Percentiles rank a stretch among this genome's conserved stretches.
phyloP scores from a whole-genome alignment of 805 yeast species.

The Candida patagonica region DNA sequence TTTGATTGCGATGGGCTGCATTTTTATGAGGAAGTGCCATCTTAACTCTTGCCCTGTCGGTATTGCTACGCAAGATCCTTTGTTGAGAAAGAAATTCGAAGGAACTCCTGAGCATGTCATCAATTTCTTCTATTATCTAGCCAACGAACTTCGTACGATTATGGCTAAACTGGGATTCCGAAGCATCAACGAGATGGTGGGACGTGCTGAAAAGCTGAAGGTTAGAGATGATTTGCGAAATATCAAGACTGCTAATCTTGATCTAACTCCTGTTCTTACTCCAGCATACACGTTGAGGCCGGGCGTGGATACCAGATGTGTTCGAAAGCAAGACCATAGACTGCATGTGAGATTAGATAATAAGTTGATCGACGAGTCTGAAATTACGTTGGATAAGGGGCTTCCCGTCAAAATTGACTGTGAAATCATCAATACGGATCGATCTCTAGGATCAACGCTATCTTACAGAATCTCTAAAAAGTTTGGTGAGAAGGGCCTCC shows the following conservation, averaged over 20 bases:
- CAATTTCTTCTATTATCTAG: conserved; percentile 90
- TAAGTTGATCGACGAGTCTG: conserved; percentile 93
- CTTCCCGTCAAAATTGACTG: conserved; percentile 91
- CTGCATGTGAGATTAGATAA: conserved; percentile 90
- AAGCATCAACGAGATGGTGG: conserved; percentile 95
- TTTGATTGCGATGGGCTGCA: conserved; percentile 93
- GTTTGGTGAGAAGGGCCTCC: conserved; percentile 88
- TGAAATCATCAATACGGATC: conserved; percentile 89
- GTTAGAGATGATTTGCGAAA: conserved; percentile 80
- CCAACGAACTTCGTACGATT: conserved; percentile 81
- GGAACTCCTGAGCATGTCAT: conserved; percentile 99
- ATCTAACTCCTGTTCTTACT: conserved; percentile 85
- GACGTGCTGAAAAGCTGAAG: conserved; percentile 82
- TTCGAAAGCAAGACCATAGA: conserved; percentile 88
- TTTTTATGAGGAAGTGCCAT: conserved; percentile 93
- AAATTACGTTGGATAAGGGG: conserved; percentile 91
- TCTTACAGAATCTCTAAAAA: conserved; percentile 89
- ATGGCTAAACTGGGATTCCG: conserved; percentile 96
- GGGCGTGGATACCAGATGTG: conserved; percentile 89
- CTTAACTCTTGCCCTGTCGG: conserved; percentile 95
- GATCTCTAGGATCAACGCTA: conserved; percentile 90
- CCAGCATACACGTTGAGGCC: conserved; percentile 97
- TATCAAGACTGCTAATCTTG: conserved; percentile 85
- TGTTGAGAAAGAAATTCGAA: conserved; percentile 77
- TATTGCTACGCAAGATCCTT: conserved; percentile 97